Evolutionary conservation across 2,329 filamentous ascomycete species (phyloP).

Genomic region (Fusarium sp.): DNA sequence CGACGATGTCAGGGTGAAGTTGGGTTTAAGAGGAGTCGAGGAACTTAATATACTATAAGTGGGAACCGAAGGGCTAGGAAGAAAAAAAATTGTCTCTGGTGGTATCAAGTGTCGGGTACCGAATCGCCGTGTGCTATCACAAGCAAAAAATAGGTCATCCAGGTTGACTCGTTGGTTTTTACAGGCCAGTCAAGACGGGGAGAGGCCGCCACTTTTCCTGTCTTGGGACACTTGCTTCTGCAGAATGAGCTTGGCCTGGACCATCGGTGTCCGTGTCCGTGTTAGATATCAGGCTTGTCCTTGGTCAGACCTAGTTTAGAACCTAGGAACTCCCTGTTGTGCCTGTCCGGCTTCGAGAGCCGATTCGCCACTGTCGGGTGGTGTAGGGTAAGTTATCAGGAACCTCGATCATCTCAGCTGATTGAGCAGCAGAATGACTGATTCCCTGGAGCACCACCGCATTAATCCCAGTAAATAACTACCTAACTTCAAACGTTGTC

Average conservation of each 20-base stretch:
- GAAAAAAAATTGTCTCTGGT: constrained; percentile 39
- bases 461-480: not conserved
- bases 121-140: constrained; percentile 30
- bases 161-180: constrained; percentile 9
- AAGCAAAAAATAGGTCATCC: constrained; percentile 34
- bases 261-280: constrained; percentile 21
- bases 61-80: constrained; percentile 33
- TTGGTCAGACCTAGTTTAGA: not conserved
- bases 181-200: constrained; percentile 1
- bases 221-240: constrained; percentile 15
- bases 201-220: constrained; percentile 29
- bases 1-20: constrained; percentile 30
- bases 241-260: constrained; percentile 27
- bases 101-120: constrained; percentile 37
- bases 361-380: not conserved
- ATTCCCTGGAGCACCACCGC: not conserved
- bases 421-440: constrained; percentile 14
- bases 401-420: constrained; percentile 7
- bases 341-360: not conserved
- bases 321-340: not conserved
- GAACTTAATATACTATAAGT: constrained; percentile 25
- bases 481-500: not conserved
- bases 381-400: constrained; percentile 1
- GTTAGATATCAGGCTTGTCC: constrained; percentile 8
- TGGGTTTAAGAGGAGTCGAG: constrained; percentile 34